Conservation (phyloP, 441 rosid genomes). For the Gossypium davidsonii region DNA sequence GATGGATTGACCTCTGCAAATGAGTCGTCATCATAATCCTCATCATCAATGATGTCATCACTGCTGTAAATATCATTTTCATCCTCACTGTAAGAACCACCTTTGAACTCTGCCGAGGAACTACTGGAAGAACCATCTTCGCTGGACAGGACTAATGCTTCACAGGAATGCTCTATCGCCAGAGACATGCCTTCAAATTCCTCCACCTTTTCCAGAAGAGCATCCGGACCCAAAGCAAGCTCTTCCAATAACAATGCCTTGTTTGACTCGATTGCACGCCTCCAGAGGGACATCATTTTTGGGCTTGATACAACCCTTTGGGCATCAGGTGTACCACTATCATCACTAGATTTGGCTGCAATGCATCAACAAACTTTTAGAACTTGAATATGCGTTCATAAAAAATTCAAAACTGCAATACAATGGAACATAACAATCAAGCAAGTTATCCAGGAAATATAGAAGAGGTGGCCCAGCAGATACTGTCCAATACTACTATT, state of each 20-base stretch:
- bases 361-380: slow-evolving; percentile 11
- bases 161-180: slow-evolving; percentile 64
- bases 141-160: slow-evolving; percentile 46
- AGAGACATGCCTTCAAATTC: slow-evolving; percentile 60
- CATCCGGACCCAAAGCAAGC: slow-evolving; percentile 53
- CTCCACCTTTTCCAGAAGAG: slow-evolving; percentile 59
- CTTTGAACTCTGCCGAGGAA: slow-evolving; percentile 24
- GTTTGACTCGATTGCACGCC: slow-evolving; percentile 58
- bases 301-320: slow-evolving; percentile 49
- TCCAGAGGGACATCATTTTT: slow-evolving; percentile 70
- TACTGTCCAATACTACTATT: not conserved
- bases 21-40: slow-evolving; percentile 23
- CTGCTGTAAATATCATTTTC: slow-evolving; percentile 22
- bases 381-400: not conserved
- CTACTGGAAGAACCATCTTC: slow-evolving; percentile 25
- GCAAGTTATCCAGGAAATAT: not conserved
- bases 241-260: slow-evolving; percentile 60
- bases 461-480: not conserved
- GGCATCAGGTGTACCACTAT: slow-evolving; percentile 11
- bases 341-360: slow-evolving; percentile 26
- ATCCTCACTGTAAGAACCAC: slow-evolving; percentile 19
- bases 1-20: slow-evolving; percentile 26
- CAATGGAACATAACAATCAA: not conserved
- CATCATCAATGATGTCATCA: slow-evolving; percentile 37
- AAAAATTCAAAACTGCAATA: not conserved